Evolutionary conservation across 2,329 filamentous ascomycete species (phyloP).

Genomic region (Drechmeria coniospora): DNA sequence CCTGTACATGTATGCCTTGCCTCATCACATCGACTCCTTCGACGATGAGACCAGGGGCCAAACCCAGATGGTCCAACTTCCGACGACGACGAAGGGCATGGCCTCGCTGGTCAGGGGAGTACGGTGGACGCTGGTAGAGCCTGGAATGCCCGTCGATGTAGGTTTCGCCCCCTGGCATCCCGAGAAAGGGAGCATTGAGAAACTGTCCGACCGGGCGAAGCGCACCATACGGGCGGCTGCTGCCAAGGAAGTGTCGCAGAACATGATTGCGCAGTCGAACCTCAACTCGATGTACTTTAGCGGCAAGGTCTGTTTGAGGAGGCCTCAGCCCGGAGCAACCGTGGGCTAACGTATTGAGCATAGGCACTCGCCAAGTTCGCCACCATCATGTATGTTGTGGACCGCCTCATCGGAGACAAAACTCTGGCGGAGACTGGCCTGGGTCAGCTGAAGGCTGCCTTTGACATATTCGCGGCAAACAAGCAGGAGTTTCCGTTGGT

Average conservation of each 20-base stretch:
- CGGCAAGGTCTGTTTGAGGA: no score
- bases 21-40: slow-evolving; percentile 72
- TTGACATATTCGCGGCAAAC: slow-evolving; percentile 51
- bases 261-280: slow-evolving; percentile 58
- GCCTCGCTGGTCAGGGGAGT: slow-evolving; percentile 58
- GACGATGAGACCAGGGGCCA: slow-evolving; percentile 36
- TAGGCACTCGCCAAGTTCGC: slow-evolving; percentile 64
- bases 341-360: slow-evolving; percentile 7
- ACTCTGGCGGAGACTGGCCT: slow-evolving; percentile 42
- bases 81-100: slow-evolving; percentile 73
- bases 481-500: slow-evolving; percentile 50
- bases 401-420: slow-evolving; percentile 45
- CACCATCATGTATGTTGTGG: slow-evolving; percentile 46
- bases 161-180: slow-evolving; percentile 67
- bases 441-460: slow-evolving; percentile 47
- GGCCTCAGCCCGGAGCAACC: no score
- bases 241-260: slow-evolving; percentile 57
- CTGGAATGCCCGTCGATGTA: slow-evolving; percentile 55
- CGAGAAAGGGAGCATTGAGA: slow-evolving; percentile 26
- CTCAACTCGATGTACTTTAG: slow-evolving; percentile 85
- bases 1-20: slow-evolving; percentile 74
- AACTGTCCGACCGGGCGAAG: slow-evolving; percentile 38
- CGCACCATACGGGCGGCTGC: slow-evolving; percentile 45
- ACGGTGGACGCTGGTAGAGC: slow-evolving; percentile 65
- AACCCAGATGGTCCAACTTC: slow-evolving; percentile 43